Percentiles rank a stretch among this genome's conserved stretches.
Conservation (phyloP, 176 grass and related monocot species). For the Elaeis guineensis region DNA sequence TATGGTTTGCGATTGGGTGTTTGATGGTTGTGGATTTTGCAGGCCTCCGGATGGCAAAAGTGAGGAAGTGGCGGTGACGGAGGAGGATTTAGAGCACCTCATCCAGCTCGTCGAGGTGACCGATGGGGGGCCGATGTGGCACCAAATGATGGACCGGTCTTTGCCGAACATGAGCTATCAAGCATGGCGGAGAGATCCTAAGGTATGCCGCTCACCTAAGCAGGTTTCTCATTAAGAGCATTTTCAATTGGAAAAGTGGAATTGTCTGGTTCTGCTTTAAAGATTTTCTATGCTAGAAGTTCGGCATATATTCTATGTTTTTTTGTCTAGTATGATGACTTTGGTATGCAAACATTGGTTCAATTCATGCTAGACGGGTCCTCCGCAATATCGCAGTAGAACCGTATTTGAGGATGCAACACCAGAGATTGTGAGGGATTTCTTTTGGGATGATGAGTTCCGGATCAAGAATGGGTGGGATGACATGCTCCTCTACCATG, state of each 20-base stretch:
- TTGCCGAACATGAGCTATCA: conserved; percentile 58
- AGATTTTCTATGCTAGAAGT: too few species aligned
- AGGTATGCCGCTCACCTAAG: conserved; percentile 23
- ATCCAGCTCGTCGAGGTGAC: conserved; percentile 59
- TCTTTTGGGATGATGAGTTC: conserved; percentile 79
- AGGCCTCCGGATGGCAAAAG: conserved; percentile 36
- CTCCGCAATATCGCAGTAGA: conserved; percentile 65
- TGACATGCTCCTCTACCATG: conserved; percentile 75
- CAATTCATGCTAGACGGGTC: conserved; percentile 32
- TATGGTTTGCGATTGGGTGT: background rate
- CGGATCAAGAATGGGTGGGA: conserved; percentile 86
- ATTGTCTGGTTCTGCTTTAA: too few species aligned
- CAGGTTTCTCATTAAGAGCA: too few species aligned
- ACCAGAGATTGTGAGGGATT: conserved; percentile 72
- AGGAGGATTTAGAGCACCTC: conserved; percentile 54
- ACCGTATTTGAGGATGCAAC: conserved; percentile 63
- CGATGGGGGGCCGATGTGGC: conserved; percentile 64
- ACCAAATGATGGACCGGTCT: conserved; percentile 74
- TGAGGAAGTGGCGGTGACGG: conserved; percentile 44
- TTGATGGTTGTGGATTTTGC: conserved; percentile 6
- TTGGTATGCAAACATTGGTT: too few species aligned
- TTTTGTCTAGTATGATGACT: too few species aligned
- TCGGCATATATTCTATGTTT: too few species aligned
- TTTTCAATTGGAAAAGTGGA: too few species aligned
- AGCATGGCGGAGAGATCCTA: conserved; percentile 77